Base-by-base conservation (phyloP, 176 grass and related monocot species). In the Raddia distichophylla region DNA sequence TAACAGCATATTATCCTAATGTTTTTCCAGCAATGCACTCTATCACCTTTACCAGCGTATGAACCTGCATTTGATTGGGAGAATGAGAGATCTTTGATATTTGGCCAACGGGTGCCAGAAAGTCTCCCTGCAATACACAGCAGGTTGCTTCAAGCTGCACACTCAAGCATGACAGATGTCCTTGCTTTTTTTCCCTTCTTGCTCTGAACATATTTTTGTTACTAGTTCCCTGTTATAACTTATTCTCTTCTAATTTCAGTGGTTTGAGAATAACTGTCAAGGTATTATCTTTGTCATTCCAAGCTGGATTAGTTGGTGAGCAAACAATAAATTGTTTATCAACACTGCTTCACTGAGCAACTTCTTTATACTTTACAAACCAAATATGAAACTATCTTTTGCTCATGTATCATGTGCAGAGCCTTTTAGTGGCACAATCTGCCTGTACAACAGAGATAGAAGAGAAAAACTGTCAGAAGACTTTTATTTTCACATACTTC, bases 21-120 rank as follows among this genome's bases (percentile, higher is more conserved):
- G 58, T 54, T 60, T 88, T 85, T 89, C 71, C 96, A 99, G 96
- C 91, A 93, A 59, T 93, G 84, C 87, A 92, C 80, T 61, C 79
- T 94, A 71, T 95, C 91, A 52, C 91, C 96, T 80, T 85, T 99
- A 82, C 93, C 91, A 3, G 84, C 96, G 67, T 99, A 99, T 55
- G 96, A 99, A 64, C 93, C 96, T 64, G 93, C 93, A 82, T 99
- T 95, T 95, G 96, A 95, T 87, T 99, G 96, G 96, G 96, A 99
- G 78, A 99, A 95, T 64, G 96, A 95, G 83, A 95, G 93, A 37
- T 95, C 93, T n/a, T 78, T 95, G 75, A 95, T 99, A 84, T 95
- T 99, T 74, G 96, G 96, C 47, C 96, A 93, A 90, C 91, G 96
- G 73, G 63, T 89, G 18, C 91, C 93, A 80, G 96, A 93, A 83